Evolutionary conservation across 345 rosid genomes (phyloP).

Genomic region (Syzygium grande): DNA sequence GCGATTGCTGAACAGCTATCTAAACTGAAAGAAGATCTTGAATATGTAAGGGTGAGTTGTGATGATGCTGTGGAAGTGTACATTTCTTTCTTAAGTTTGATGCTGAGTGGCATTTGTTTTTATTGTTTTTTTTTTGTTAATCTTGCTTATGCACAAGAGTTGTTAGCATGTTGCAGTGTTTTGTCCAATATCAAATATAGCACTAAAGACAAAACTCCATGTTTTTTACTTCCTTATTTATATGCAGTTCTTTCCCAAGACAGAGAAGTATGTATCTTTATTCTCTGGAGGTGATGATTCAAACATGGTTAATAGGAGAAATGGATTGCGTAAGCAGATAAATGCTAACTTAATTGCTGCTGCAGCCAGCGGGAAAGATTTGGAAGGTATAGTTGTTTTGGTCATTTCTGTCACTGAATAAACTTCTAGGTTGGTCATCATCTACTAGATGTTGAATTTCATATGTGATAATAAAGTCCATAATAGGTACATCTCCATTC

Average conservation of each 20-base stretch:
- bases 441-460: neutral
- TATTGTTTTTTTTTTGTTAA: neutral
- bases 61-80: neutral
- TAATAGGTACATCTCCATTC: neutral
- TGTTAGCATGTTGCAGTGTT: neutral
- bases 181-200: neutral
- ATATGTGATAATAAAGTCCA: neutral
- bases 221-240: neutral
- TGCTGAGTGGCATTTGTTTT: neutral
- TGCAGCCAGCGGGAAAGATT: conserved; percentile 95
- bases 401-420: neutral
- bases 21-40: conserved; percentile 94
- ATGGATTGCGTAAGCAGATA: conserved; percentile 85
- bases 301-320: conserved; percentile 64
- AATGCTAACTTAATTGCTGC: conserved; percentile 89
- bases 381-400: conserved; percentile 63
- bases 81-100: neutral
- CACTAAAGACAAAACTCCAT: neutral
- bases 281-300: conserved; percentile 75
- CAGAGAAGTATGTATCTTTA: conserved; percentile 88
- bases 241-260: conserved; percentile 91
- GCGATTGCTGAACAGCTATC: conserved; percentile 57
- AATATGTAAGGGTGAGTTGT: conserved; percentile 79
- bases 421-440: neutral
- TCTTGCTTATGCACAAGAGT: neutral